Conservation (phyloP, 352 stramenopile genomes). For the Phytophthora hybrid region DNA sequence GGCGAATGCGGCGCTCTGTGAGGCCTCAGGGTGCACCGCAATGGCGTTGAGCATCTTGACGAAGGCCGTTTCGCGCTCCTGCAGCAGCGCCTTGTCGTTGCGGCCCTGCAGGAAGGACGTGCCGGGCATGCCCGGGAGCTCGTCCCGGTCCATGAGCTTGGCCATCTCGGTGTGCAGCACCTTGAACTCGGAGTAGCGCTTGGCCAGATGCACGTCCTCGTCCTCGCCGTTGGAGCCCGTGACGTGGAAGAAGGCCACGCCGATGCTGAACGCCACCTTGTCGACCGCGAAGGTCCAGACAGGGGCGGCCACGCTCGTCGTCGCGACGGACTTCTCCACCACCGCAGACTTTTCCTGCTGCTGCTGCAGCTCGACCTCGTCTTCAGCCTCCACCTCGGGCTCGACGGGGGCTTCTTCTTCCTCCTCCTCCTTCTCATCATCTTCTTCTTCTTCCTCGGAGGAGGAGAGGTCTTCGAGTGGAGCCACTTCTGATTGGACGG, state of each 20-base stretch:
- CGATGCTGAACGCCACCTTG: conserved; percentile 47
- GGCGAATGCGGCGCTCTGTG: conserved; percentile 51
- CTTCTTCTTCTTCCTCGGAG: not conserved
- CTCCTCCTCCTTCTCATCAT: not conserved
- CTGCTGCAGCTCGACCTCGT: conserved; percentile 16
- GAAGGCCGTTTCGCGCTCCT: conserved; percentile 66
- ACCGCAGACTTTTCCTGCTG: conserved; percentile 11
- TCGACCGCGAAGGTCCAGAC: conserved; percentile 47
- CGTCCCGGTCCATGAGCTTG: conserved; percentile 63
- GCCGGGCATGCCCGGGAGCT: conserved; percentile 62
- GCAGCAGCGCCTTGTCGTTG: conserved; percentile 59
- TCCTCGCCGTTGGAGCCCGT: conserved; percentile 46
- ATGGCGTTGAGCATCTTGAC: conserved; percentile 76
- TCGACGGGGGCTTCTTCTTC: conserved; percentile 19
- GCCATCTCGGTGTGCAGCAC: conserved; percentile 60
- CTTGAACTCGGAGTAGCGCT: conserved; percentile 87
- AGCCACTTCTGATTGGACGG: not conserved
- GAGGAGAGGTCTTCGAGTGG: not conserved
- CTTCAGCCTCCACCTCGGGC: conserved; percentile 25
- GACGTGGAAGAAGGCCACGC: conserved; percentile 64
- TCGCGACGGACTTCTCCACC: conserved; percentile 23
- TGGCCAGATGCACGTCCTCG: conserved; percentile 47
- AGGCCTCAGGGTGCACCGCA: conserved; percentile 53
- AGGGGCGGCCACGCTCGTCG: conserved; percentile 3
- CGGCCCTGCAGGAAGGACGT: conserved; percentile 59